Evolutionary conservation across 805 yeast genomes (phyloP).

Genomic region (Saturnispora sanitii): DNA sequence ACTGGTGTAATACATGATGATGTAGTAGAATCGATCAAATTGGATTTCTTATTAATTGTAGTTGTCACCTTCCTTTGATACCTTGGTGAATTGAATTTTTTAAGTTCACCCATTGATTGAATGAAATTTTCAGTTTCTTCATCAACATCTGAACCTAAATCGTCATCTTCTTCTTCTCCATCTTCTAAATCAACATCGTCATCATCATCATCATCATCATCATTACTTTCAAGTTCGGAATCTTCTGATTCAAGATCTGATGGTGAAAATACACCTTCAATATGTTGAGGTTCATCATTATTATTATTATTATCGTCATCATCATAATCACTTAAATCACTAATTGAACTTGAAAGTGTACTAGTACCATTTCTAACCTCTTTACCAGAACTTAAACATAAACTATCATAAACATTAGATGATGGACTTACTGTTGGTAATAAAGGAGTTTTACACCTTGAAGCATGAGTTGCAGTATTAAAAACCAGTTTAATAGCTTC

Average conservation of each 20-base stretch:
- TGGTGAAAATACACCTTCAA: background rate
- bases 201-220: constrained; percentile 17
- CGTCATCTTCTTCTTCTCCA: constrained; percentile 14
- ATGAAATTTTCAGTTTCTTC: constrained; percentile 13
- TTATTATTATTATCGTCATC: background rate
- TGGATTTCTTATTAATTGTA: background rate
- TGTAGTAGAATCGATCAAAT: constrained; percentile 8
- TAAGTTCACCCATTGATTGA: constrained; percentile 6
- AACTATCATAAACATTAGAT: constrained; percentile 10
- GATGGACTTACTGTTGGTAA: constrained; percentile 1
- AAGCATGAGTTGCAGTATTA: constrained; percentile 28
- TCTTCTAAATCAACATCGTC: constrained; percentile 17
- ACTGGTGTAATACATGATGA: constrained; percentile 12
- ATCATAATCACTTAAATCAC: constrained; percentile 10
- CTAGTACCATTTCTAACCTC: background rate
- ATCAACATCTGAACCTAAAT: constrained; percentile 14
- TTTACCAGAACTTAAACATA: constrained; percentile 12
- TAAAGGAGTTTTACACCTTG: constrained; percentile 13
- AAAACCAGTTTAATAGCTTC: constrained; percentile 31
- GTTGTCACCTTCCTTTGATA: background rate
- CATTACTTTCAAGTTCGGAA: constrained; percentile 15
- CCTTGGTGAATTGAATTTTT: constrained; percentile 7
- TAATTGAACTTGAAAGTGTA: constrained; percentile 1
- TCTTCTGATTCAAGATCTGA: constrained; percentile 13
- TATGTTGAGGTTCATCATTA: background rate